Conservation (phyloP, 2,329 filamentous ascomycete species). For the Cladosporium sp. region DNA sequence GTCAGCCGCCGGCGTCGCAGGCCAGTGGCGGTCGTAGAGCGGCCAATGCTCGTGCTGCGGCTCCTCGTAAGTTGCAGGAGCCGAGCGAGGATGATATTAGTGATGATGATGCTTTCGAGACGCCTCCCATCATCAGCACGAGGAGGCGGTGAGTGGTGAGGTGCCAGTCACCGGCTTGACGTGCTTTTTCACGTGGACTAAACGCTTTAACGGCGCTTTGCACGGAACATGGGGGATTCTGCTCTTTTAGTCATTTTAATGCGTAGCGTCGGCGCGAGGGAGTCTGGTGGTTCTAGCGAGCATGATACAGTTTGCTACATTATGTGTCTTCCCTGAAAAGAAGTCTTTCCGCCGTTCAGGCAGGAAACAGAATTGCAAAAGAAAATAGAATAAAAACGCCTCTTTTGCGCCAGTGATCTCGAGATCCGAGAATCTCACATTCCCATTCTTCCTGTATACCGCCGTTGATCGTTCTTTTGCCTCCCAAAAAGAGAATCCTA, state of each 20-base stretch:
- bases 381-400: too few species aligned
- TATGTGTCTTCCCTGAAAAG: not conserved
- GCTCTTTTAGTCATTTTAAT: not conserved
- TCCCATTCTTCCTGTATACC: too few species aligned
- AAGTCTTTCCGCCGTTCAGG: too few species aligned
- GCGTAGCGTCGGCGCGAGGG: not conserved
- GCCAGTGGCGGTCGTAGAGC: not conserved
- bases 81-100: slow-evolving; percentile 38
- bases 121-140: not conserved
- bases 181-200: too few species aligned
- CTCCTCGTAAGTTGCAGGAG: slow-evolving; percentile 34
- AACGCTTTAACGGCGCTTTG: too few species aligned
- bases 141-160: not conserved
- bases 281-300: not conserved
- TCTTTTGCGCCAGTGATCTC: too few species aligned
- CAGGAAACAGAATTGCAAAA: too few species aligned
- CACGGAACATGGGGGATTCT: too few species aligned
- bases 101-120: slow-evolving; percentile 36
- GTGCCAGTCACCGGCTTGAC: too few species aligned
- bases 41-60: not conserved
- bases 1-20: slow-evolving; percentile 25
- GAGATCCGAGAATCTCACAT: too few species aligned
- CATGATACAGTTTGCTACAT: not conserved
- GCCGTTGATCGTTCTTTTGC: too few species aligned
- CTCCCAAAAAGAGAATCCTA: too few species aligned